Evolutionary conservation across 2,329 filamentous ascomycete genomes (phyloP), one percentile per base, ranked within the genome.

Genomic region (Fonsecaea pugnacius): DNA sequence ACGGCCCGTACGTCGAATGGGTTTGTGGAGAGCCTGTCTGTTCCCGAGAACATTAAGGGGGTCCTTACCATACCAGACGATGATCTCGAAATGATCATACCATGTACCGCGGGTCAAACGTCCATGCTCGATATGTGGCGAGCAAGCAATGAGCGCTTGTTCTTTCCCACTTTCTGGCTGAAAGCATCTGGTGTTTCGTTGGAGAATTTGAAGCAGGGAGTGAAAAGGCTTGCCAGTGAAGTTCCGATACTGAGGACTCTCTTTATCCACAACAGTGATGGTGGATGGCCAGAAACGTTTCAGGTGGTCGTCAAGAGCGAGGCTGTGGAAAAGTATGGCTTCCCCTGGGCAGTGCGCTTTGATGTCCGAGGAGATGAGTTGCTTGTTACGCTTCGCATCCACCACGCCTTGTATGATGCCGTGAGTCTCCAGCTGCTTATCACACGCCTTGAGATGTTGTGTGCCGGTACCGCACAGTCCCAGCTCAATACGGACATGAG

Each of bases 341-440:
- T 69, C 10, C 64, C 69, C 5, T 65, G 68, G 64, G 62, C 58
- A 7, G 40, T 66, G 16, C 33, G 58, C 2, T 36, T 65, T 27
- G 21, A 40, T 5, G 21, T 57, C 16, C 14, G 36, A n/a, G 53
- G 30, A 3, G 38, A 55, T 9, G 51, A 60, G 9, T 21, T 61
- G 6, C 82, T 51, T 69, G 36, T 77, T 52, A 77, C 83, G 1
- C 79, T 92, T 4, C 81, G 81, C 30, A 88, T 97, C 4, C 92
- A 96, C 67, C 93, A 98, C 74, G 90, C 91, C 0, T 80, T 97
- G 0, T 98, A 97, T 73, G 94, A 97, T 74, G 92, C 89, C 5
- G 83, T 96, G 65, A 95, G 91, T 70, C 79, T 97, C 4, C 85
- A 88, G 0, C 73, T 83, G 0, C 77, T 96, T 5, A 78, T 92